These are phyloP conservation scores for Tetragonia tetragonoides DNA, from an alignment of 148 eudicot species.

Conservation along the genomic window DNA sequence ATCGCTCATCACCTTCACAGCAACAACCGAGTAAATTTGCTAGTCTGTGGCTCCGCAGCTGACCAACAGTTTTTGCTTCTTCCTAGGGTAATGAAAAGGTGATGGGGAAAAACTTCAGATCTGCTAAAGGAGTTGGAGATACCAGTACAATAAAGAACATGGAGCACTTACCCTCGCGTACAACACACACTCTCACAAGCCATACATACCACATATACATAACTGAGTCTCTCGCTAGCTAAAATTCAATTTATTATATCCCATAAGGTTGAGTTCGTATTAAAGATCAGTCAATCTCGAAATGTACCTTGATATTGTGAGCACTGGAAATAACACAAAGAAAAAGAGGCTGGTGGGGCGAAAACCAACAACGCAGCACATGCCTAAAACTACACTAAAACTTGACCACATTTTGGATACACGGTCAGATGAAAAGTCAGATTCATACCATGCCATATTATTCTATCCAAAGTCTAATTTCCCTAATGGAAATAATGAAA, in stretches of 20 bases:
- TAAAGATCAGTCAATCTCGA: not conserved
- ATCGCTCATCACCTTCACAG: conserved; percentile 79
- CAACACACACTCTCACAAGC: not conserved
- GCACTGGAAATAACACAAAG: not conserved
- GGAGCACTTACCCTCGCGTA: not conserved
- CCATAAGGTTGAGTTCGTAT: not conserved
- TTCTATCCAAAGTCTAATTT: not conserved
- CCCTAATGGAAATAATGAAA: too few relatives aligned
- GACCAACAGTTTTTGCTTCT: conserved; percentile 94
- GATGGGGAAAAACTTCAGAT: not conserved
- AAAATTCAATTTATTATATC: not conserved
- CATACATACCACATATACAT: not conserved
- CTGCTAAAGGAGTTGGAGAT: not conserved
- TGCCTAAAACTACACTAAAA: not conserved
- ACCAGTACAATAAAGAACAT: not conserved
- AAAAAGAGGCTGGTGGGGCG: not conserved
- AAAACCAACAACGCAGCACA: not conserved
- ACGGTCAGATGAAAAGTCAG: not conserved
- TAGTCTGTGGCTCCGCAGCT: conserved; percentile 69
- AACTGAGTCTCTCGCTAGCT: not conserved
- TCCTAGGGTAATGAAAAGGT: conserved; percentile 43
- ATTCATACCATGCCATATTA: not conserved
- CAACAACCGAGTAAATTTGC: conserved; percentile 93
- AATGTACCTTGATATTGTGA: not conserved
- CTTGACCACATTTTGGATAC: not conserved